Percentiles rank a stretch among this genome's conserved stretches.
Conservation (phyloP, 2,329 filamentous ascomycete genomes). For the Beauveria rudraprayagi region DNA sequence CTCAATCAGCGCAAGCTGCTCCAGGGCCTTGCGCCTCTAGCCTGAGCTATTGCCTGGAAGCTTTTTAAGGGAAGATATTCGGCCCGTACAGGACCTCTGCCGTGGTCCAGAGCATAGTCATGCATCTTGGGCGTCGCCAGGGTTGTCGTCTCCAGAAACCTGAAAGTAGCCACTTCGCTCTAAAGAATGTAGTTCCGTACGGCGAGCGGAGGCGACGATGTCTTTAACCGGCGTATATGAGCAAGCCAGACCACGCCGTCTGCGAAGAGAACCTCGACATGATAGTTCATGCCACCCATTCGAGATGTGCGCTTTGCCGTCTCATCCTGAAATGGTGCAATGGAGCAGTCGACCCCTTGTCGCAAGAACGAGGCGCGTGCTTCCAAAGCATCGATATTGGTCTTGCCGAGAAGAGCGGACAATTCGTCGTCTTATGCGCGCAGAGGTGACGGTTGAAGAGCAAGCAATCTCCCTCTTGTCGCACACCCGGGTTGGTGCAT, state of each 20-base stretch:
- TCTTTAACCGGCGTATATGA: slow-evolving; percentile 31
- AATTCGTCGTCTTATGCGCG: slow-evolving; percentile 29
- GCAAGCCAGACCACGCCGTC: slow-evolving; percentile 35
- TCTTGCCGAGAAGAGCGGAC: slow-evolving; percentile 23
- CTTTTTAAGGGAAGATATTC: slow-evolving; percentile 35
- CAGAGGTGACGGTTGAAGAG: slow-evolving; percentile 33
- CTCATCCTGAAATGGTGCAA: slow-evolving; percentile 28
- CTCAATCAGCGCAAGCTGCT: slow-evolving; percentile 31
- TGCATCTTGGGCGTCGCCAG: slow-evolving; percentile 31
- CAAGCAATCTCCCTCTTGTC: slow-evolving; percentile 27
- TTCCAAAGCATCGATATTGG: slow-evolving; percentile 29
- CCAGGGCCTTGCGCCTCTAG: slow-evolving; percentile 27
- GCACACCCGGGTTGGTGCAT: slow-evolving; percentile 26
- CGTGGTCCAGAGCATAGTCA: slow-evolving; percentile 24
- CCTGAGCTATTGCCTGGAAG: slow-evolving; percentile 25
- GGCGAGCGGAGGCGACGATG: slow-evolving; percentile 26
- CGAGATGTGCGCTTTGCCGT: slow-evolving; percentile 24
- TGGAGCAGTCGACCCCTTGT: slow-evolving; percentile 26
- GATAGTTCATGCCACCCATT: slow-evolving; percentile 38
- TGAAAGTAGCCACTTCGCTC: slow-evolving; percentile 34
- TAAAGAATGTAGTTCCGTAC: slow-evolving; percentile 27
- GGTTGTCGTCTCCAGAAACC: slow-evolving; percentile 28
- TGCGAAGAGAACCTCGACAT: slow-evolving; percentile 30
- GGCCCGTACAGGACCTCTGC: slow-evolving; percentile 27
- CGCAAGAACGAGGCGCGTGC: slow-evolving; percentile 27